phyloP scores from a whole-genome alignment of 805 yeast genomes.

The Starmerella lactis-condensi region DNA sequence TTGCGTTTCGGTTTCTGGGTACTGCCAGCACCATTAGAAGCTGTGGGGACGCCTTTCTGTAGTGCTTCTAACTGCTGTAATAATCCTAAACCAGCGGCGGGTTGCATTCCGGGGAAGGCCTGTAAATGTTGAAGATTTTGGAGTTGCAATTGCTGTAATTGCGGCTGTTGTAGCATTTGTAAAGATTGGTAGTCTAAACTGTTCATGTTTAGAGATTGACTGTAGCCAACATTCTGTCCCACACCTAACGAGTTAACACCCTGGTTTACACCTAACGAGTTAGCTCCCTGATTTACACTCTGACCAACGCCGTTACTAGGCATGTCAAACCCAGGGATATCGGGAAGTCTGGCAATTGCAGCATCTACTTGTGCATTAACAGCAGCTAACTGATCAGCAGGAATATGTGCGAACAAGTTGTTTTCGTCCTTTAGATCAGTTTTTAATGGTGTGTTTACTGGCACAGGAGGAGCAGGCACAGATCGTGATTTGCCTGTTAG shows the following conservation, averaged over 20 bases:
- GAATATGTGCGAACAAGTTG: slow-evolving; percentile 16
- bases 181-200: neutral
- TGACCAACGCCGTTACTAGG: slow-evolving; percentile 1
- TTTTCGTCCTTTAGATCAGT: slow-evolving; percentile 17
- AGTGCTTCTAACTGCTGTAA: slow-evolving; percentile 9
- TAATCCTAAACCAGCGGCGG: slow-evolving; percentile 11
- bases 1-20: slow-evolving; percentile 22
- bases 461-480: too few relatives aligned
- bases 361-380: slow-evolving; percentile 15
- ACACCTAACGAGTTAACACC: neutral
- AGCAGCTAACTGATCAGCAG: slow-evolving; percentile 13
- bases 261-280: neutral
- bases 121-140: slow-evolving; percentile 3
- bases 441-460: too few relatives aligned
- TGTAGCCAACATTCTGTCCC: too few relatives aligned
- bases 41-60: slow-evolving; percentile 4
- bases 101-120: slow-evolving; percentile 5
- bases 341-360: slow-evolving; percentile 14
- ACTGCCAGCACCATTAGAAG: too few relatives aligned
- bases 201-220: neutral
- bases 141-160: slow-evolving; percentile 6
- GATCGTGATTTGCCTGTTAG: too few relatives aligned
- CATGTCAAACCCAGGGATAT: slow-evolving; percentile 14
- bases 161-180: slow-evolving; percentile 7
- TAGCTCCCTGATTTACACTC: neutral